Evolutionary conservation across 441 rosid species (phyloP), one percentile per base, ranked within the genome.

Genomic region (Populus trichocarpa): DNA sequence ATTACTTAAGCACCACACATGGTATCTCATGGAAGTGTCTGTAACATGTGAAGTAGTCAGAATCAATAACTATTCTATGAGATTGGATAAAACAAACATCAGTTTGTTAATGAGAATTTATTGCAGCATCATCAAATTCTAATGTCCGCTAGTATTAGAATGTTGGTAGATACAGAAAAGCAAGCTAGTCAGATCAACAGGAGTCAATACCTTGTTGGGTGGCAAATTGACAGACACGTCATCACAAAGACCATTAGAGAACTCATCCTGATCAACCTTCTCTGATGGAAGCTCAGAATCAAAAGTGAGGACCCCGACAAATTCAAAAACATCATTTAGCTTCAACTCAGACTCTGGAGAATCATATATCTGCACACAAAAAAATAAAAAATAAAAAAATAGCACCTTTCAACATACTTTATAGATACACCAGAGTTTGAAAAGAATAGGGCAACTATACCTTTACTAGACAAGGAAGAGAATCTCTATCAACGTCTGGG

Each of bases 281-380:
- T 84, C 90, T 64, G 68, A 77, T 74, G 69, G 57, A 74, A 71
- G 73, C 30, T 83, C 89, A 35, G 89, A 80, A 83, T 91, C 93
- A 65, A 88, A 85, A 73, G 93, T 85, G 67, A 96, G 83, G 78
- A 96, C 90, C 68, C 99, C 99, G 75, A 91, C 70, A 78, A 96
- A 96, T 83, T 94, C 99, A 80, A 92, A 87, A 77, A 92, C 90
- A 50, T 96, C 98, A 65, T 96, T 94, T 76, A 94, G 90, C 86
- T 92, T 94, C 83, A 91, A 73, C n/a, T 92, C 97, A 33, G 93
- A 87, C 83, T 92, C 97, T n/a, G 89, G 92, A 76, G 89, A 79
- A 84, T 94, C 94, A 81, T 96, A 96, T 63, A 96, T 82, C 98
- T 96, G 90, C 73, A 76, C 35, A 28, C 77, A n/a, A 38, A 11